These are phyloP conservation scores for Herpetospermum pedunculosum DNA, from an alignment of 306 rosid genomes.

Conservation along the genomic window DNA sequence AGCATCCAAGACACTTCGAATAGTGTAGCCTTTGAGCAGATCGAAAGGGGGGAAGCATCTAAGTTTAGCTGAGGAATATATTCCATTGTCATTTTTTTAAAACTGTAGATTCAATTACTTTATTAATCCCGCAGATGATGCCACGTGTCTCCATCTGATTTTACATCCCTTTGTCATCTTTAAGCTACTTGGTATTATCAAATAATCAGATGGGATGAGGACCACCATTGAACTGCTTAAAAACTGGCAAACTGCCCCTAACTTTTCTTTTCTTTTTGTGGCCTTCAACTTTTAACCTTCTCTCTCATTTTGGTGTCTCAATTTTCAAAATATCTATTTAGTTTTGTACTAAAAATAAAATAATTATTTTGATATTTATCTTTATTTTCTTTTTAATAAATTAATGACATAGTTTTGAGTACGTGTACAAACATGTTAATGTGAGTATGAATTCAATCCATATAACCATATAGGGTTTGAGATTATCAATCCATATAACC, in stretches of 20 bases:
- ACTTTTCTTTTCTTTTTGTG: neutral
- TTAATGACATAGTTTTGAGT: no score
- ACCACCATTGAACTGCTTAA: neutral
- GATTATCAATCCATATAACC: no score
- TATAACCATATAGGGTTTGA: no score
- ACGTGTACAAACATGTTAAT: no score
- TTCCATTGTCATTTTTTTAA: conserved; percentile 4
- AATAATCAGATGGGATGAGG: neutral
- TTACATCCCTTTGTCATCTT: neutral
- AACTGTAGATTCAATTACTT: neutral
- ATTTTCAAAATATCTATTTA: no score
- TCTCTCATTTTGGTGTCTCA: no score
- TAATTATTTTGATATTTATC: no score
- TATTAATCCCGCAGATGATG: neutral
- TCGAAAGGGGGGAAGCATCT: conserved; percentile 4
- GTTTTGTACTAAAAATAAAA: no score
- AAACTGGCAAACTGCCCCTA: neutral
- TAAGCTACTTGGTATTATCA: neutral
- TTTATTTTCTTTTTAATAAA: no score
- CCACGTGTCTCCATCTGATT: conserved; percentile 1
- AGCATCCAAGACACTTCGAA: conserved; percentile 3
- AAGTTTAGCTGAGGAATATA: conserved; percentile 27
- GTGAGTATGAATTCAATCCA: no score
- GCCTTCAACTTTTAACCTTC: no score
- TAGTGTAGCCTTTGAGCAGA: neutral